Evolutionary conservation across 306 rosid species (phyloP), one percentile per base, ranked within the genome.

Genomic region (Quercus engelmannii): DNA sequence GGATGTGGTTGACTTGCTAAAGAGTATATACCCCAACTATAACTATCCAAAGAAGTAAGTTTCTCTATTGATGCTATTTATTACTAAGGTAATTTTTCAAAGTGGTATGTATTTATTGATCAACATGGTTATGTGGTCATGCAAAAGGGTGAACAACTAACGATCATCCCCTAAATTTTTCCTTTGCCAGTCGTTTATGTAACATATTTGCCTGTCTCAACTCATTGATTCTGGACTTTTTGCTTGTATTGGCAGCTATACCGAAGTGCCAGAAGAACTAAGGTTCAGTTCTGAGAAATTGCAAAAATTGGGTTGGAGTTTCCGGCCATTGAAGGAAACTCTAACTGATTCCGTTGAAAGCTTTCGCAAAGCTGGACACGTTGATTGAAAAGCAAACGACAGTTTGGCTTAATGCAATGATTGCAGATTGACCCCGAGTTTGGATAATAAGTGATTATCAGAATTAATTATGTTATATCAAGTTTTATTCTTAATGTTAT

Each of bases 21-120:
- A 74, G 86, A 78, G 57, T 28, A 18, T 75, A 82, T 92, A 74
- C 81, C 97, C 97, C 61, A 58, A 87, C 64, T 82, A 82, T 76
- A 88, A 69, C 64, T 91, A 91, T 78, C 97, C 97, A 11, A 81
- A 83, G 19, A 91, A 73, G 94, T 94, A 86, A 82, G 84, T 31
- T 78, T 75, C 62, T 26, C 8, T 78, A 76, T 43, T 46, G 31
- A 86, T 61, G 68, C 20, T 5, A 5, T 43, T 17, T 0, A 26
- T 20, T 14, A 5, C 25, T 38, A 51, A 73, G 58, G 71, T 5
- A 26, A 18, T 28, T 15, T 20, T 64, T 3, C 4, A 49, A 23
- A 4, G 25, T 2, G 30, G 46, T 35, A 14, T 31, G 14, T 30
- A 12, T 1, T 1, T 28, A n/a, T 62, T 25, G 69, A 12, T 62